A percentile compares a stretch with the other conserved stretches of the same genome.
These are phyloP conservation scores for Ciborinia camelliae DNA, from an alignment of 2,329 filamentous ascomycete species.

Conservation along the genomic window DNA sequence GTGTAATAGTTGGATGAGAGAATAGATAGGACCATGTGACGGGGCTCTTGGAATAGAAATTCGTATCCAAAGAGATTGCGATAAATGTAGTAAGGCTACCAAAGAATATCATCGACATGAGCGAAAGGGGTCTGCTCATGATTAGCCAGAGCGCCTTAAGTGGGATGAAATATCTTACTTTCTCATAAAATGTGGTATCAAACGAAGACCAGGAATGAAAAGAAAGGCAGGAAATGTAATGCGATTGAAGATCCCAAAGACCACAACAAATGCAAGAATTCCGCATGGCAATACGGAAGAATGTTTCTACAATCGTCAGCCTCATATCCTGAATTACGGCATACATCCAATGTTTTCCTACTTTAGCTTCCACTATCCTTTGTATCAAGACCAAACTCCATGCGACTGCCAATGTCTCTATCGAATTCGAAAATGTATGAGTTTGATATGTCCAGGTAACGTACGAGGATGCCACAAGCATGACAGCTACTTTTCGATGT, in stretches of 20 bases:
- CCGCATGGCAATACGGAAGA: conserved; percentile 73
- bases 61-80: conserved; percentile 79
- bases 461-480: conserved; percentile 91
- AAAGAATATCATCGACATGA: conserved; percentile 62
- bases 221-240: conserved; percentile 97
- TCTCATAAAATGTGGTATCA: conserved; percentile 80
- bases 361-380: conserved; percentile 76
- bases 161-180: conserved; percentile 54
- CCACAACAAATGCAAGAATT: conserved; percentile 73
- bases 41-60: conserved; percentile 68
- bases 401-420: conserved; percentile 87
- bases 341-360: conserved; percentile 40
- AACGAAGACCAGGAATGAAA: conserved; percentile 73
- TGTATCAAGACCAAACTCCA: conserved; percentile 93
- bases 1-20: conserved; percentile 66
- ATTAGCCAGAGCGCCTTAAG: conserved; percentile 19
- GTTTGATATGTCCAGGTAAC: conserved; percentile 99
- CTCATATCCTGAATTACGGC: not conserved
- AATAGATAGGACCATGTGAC: conserved; percentile 64
- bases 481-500: conserved; percentile 67
- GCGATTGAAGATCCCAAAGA: conserved; percentile 90
- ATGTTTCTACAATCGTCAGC: conserved; percentile 53
- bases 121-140: conserved; percentile 50
- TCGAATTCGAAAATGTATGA: conserved; percentile 96
- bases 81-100: conserved; percentile 65